These are phyloP conservation scores for Saccharum hybrid DNA, from an alignment of 202 grass and related monocot genomes.

Conservation along the genomic window DNA sequence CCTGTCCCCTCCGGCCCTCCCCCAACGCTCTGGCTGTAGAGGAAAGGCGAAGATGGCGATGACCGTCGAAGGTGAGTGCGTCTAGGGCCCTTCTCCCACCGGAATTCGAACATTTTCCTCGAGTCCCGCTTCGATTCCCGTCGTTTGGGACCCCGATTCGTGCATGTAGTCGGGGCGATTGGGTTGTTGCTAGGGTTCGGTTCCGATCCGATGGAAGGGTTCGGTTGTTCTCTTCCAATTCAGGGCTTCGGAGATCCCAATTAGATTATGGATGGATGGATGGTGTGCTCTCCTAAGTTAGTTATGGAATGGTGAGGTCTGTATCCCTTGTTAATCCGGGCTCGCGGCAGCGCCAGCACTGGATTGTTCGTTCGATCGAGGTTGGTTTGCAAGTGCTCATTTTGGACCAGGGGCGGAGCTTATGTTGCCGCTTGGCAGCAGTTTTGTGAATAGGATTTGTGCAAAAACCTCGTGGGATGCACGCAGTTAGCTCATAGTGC, in stretches of 20 bases:
- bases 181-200: constrained; percentile 38
- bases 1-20: no score
- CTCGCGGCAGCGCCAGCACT: not conserved
- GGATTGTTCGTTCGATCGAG: not conserved
- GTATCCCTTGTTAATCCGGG: not conserved
- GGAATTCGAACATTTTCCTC: not conserved
- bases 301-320: not conserved
- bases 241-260: not conserved
- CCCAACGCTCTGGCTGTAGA: not conserved
- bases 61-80: constrained; percentile 65
- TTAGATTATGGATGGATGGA: not conserved
- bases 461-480: no score
- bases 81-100: not conserved
- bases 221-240: not conserved
- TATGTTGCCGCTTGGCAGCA: no score
- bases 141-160: constrained; percentile 17
- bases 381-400: not conserved
- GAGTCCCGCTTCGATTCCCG: not conserved
- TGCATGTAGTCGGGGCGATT: not conserved
- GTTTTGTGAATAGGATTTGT: no score
- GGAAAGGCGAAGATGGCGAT: constrained; percentile 63
- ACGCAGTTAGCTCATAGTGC: no score
- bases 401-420: not conserved
- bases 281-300: not conserved
- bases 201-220: constrained; percentile 1